Percentiles rank a stretch among this genome's conserved stretches.
These are phyloP conservation scores for Monosporozyma siamensis DNA, from an alignment of 805 yeast genomes.

Conservation along the genomic window DNA sequence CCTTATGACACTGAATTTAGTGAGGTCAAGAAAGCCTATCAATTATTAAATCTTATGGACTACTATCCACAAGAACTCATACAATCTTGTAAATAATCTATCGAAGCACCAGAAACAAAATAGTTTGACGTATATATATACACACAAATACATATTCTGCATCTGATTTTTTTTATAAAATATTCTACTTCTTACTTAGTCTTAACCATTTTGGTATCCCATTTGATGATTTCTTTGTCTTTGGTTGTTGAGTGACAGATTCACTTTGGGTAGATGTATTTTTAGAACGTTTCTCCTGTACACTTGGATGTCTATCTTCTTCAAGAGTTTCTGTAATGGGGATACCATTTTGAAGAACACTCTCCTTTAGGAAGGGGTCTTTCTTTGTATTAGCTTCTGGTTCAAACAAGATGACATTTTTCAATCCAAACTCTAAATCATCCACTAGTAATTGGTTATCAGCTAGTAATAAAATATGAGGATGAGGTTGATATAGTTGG, in stretches of 20 bases:
- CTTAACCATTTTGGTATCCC: slow-evolving; percentile 36
- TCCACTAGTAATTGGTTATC: slow-evolving; percentile 27
- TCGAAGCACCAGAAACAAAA: too few relatives aligned
- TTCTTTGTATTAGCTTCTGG: slow-evolving; percentile 7
- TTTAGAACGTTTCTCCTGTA: not conserved
- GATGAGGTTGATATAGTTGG: slow-evolving; percentile 40
- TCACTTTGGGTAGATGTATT: slow-evolving; percentile 1
- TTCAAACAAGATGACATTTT: slow-evolving; percentile 37
- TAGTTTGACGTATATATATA: not conserved
- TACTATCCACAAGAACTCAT: not conserved
- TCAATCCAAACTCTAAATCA: slow-evolving; percentile 37
- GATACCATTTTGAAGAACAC: slow-evolving; percentile 27
- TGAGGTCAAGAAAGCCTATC: slow-evolving; percentile 10
- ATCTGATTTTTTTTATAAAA: not conserved
- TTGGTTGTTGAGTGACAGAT: not conserved
- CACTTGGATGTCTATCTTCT: not conserved
- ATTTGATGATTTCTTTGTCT: slow-evolving; percentile 10
- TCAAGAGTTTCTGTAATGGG: slow-evolving; percentile 25
- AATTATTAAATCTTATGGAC: slow-evolving; percentile 9
- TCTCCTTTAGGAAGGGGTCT: slow-evolving; percentile 25
- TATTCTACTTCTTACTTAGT: slow-evolving; percentile 26
- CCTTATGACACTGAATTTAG: slow-evolving; percentile 11
- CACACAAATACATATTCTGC: slow-evolving; percentile 5
- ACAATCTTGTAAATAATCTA: slow-evolving; percentile 7
- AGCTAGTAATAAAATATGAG: slow-evolving; percentile 30